Conservation (phyloP, 108 stramenopile genomes). For the Phaeodactylum tricornutum region DNA sequence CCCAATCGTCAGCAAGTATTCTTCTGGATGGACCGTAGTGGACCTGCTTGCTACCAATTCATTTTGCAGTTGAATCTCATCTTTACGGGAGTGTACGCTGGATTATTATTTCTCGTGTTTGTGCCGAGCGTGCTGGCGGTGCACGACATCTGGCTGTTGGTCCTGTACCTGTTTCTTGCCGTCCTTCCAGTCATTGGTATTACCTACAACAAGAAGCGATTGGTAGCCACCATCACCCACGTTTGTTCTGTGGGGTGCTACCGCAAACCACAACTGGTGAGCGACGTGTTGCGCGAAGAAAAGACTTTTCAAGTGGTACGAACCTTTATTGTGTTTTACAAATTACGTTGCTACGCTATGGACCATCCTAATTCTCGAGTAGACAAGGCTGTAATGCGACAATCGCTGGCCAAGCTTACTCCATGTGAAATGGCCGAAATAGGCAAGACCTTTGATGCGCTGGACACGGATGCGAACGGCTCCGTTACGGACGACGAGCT, state of each 20-base stretch:
- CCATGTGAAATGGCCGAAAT: too few relatives aligned
- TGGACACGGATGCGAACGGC: constrained; percentile 29
- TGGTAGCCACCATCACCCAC: constrained; percentile 14
- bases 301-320: constrained; percentile 31
- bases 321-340: constrained; percentile 26
- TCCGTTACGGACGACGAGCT: constrained; percentile 22
- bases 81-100: constrained; percentile 13
- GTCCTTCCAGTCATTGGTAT: constrained; percentile 7
- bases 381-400: neutral
- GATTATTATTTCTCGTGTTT: constrained; percentile 16
- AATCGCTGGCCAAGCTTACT: constrained; percentile 4
- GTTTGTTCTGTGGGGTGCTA: constrained; percentile 16
- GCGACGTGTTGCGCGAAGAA: constrained; percentile 29
- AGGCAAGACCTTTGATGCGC: constrained; percentile 26
- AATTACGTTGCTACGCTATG: constrained; percentile 11
- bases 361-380: neutral
- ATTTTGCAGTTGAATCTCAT: constrained; percentile 22
- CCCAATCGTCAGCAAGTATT: constrained; percentile 20
- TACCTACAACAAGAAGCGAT: constrained; percentile 6
- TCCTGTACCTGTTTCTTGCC: constrained; percentile 6
- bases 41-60: constrained; percentile 15
- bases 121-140: neutral
- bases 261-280: constrained; percentile 17
- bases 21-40: constrained; percentile 20
- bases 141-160: neutral